phyloP scores from a whole-genome alignment of 805 yeast genomes.

The Grigorovia yakushimaensis region DNA sequence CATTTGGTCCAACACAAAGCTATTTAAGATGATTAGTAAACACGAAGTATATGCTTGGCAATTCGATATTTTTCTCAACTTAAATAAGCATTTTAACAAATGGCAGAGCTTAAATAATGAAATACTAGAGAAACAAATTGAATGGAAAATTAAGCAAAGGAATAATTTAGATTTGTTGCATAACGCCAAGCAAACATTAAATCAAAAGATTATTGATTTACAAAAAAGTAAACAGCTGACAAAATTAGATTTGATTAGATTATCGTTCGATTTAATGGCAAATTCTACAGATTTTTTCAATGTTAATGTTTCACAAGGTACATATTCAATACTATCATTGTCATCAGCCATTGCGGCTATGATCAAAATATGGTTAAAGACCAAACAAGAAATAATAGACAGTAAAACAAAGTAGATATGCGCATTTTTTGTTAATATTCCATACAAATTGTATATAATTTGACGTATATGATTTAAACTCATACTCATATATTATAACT shows the following conservation, averaged over 20 bases:
- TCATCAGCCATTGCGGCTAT: slow-evolving; percentile 25
- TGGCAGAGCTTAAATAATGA: slow-evolving; percentile 16
- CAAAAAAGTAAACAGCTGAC: slow-evolving; percentile 29
- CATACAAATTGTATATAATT: too few species aligned
- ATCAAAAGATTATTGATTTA: neutral
- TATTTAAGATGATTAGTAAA: slow-evolving; percentile 33
- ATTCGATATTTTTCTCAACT: slow-evolving; percentile 49
- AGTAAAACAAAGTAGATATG: neutral
- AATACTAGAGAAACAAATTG: slow-evolving; percentile 19
- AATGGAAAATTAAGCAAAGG: slow-evolving; percentile 44
- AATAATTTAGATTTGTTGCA: slow-evolving; percentile 13
- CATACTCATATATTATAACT: too few species aligned
- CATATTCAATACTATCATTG: slow-evolving; percentile 24
- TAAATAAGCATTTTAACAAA: slow-evolving; percentile 41
- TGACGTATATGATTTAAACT: too few species aligned
- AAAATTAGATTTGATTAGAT: slow-evolving; percentile 34
- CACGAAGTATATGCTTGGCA: slow-evolving; percentile 67
- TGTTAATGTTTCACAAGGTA: slow-evolving; percentile 27
- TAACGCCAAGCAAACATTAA: neutral
- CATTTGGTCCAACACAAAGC: slow-evolving; percentile 20
- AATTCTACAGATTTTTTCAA: slow-evolving; percentile 39
- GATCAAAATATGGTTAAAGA: slow-evolving; percentile 23
- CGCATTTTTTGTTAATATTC: neutral
- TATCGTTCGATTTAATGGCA: slow-evolving; percentile 38
- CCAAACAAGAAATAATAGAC: slow-evolving; percentile 6